Evolutionary conservation across 208 protist genomes (phyloP).

Genomic region (Tritrichomonas musculus): DNA sequence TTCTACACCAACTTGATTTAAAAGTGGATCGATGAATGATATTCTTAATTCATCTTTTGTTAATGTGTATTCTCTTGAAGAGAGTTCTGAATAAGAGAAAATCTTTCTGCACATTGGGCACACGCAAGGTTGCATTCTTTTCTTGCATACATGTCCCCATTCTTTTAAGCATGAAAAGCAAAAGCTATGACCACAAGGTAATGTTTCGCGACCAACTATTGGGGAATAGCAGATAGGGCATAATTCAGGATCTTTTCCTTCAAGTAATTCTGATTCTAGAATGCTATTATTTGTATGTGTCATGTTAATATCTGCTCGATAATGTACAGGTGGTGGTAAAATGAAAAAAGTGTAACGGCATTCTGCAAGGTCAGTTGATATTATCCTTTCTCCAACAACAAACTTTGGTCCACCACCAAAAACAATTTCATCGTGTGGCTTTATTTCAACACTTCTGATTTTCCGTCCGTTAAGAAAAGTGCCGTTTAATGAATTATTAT

Average conservation of each 20-base stretch:
- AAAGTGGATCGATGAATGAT: background rate
- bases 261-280: too few species aligned
- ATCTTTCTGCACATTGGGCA: background rate
- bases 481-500: background rate
- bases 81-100: background rate
- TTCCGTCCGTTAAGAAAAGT: slow-evolving; percentile 13
- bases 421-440: background rate
- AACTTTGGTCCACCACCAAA: background rate
- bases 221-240: slow-evolving; percentile 12
- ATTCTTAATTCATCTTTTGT: background rate
- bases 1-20: background rate
- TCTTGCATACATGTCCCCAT: background rate
- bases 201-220: background rate
- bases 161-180: background rate
- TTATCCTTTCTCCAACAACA: background rate
- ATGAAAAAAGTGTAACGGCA: background rate
- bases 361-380: background rate
- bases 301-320: background rate
- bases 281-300: background rate
- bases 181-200: slow-evolving; percentile 15
- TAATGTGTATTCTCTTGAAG: background rate
- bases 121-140: background rate
- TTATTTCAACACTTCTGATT: background rate
- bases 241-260: background rate
- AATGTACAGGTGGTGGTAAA: background rate